phyloP scores from a whole-genome alignment of 2,329 filamentous ascomycete species.

The Metarhizium sp. region DNA sequence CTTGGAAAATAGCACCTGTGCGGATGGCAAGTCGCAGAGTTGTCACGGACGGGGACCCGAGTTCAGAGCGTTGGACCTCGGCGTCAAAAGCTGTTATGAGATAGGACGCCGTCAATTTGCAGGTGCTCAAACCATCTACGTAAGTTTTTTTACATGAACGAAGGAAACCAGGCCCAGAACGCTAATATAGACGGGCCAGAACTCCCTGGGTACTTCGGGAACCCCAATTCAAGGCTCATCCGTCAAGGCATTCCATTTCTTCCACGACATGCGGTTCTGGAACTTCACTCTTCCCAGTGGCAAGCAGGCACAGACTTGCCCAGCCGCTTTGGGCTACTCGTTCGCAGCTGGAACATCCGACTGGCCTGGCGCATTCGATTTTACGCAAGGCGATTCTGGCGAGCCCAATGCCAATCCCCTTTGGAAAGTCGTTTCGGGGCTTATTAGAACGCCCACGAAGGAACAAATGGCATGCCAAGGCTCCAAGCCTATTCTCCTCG shows the following conservation, averaged over 20 bases:
- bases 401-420: slow-evolving; percentile 62
- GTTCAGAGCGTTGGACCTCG: slow-evolving; percentile 59
- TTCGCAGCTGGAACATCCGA: slow-evolving; percentile 92
- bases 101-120: slow-evolving; percentile 64
- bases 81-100: slow-evolving; percentile 65
- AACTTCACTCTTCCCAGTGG: slow-evolving; percentile 67
- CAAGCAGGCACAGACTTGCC: slow-evolving; percentile 62
- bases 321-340: slow-evolving; percentile 80
- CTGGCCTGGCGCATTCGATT: slow-evolving; percentile 85
- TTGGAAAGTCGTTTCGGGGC: slow-evolving; percentile 66
- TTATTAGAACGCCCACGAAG: slow-evolving; percentile 60
- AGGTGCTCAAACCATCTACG: slow-evolving; percentile 39
- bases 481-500: slow-evolving; percentile 77
- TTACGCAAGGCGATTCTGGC: slow-evolving; percentile 74
- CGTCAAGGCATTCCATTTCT: slow-evolving; percentile 78
- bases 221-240: slow-evolving; percentile 50
- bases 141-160: slow-evolving; percentile 13
- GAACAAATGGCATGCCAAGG: slow-evolving; percentile 68
- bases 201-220: slow-evolving; percentile 31
- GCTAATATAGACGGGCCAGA: not conserved
- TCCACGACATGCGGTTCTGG: slow-evolving; percentile 71
- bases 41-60: slow-evolving; percentile 68
- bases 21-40: slow-evolving; percentile 55
- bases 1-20: slow-evolving; percentile 77
- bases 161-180: not conserved